Evolutionary conservation across 208 protist species (phyloP), one percentile per base, ranked within the genome.

Genomic region (Vickermania ingenoplastis): DNA sequence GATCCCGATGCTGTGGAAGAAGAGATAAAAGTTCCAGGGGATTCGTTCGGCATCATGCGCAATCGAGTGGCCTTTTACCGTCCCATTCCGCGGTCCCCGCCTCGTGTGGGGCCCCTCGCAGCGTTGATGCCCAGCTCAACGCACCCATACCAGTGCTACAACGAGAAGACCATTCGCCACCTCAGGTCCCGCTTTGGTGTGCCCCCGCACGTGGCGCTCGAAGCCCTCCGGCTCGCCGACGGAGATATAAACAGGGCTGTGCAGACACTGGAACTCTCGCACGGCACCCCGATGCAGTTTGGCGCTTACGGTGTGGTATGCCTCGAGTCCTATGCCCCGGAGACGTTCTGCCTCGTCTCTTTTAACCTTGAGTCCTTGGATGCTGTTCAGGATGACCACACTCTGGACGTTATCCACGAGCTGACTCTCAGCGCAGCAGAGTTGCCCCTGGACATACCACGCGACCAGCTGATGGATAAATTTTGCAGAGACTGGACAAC

Each of bases 41-140:
- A 94, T 57, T 86, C 84, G 7, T 94, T 91, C 58, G 88, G 88
- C 14, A 91, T 94, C 65, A 89, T 91, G 81, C 79, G 77, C 36
- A 92, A 89, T 57, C 84, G 88, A 22, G 70, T 86, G 36, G 61
- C 59, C 2, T 94, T 94, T 56, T 90, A 92, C 73, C 59, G 71
- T n/a, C 88, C 88, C 21, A 63, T 94, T 27, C 59, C 75, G 22
- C 81, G 88, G 2, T 52, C 68, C 13, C 7, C 53, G 2, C n/a
- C n/a, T n/a, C 24, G 65, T 7, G 22, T 63, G 3, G 81, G 81
- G 0, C 65, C 54, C 14, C 56, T 92, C 1, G 88, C 75, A 5
- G 69, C 80, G 50, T 62, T 88, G 26, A 87, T 92, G 63, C 88
- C 83, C 21, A 26, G 28, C n/a, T 72, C 63, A 23, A 81, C 71